phyloP scores from a whole-genome alignment of 345 rosid species.

The Stellera chamaejasme region DNA sequence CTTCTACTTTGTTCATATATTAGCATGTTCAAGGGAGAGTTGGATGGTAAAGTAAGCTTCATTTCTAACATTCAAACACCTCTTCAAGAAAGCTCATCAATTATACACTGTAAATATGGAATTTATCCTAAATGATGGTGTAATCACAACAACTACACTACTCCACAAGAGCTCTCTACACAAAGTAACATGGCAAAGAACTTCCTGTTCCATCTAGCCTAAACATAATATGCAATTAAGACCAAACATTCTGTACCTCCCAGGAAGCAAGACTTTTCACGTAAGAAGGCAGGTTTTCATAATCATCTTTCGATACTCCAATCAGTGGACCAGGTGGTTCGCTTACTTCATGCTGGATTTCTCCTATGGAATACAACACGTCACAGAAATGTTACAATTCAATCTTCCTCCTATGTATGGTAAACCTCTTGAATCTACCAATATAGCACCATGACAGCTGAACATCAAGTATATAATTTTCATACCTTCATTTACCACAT shows the following conservation, averaged over 20 bases:
- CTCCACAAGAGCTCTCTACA: background rate
- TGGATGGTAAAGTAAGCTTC: no score
- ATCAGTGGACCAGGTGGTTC: conserved; percentile 21
- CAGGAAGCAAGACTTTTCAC: conserved; percentile 65
- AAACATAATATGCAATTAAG: background rate
- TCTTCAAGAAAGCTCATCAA: background rate
- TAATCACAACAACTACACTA: conserved; percentile 1
- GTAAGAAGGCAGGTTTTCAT: conserved; percentile 64
- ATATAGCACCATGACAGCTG: background rate
- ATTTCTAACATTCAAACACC: no score
- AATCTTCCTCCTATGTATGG: background rate
- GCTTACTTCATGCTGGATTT: conserved; percentile 13
- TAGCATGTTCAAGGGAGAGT: no score
- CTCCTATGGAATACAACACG: conserved; percentile 16
- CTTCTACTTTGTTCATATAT: no score
- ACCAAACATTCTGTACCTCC: conserved; percentile 51
- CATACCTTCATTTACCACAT: conserved; percentile 32
- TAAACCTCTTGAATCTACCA: background rate
- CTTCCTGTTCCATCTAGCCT: background rate
- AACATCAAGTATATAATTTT: background rate
- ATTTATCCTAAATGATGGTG: background rate
- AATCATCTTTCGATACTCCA: conserved; percentile 42
- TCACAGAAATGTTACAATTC: conserved; percentile 2
- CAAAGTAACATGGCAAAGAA: background rate
- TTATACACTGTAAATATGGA: background rate